These are phyloP conservation scores for Botryobasidium botryosum DNA, from an alignment of 768 basidiomycete species.

Conservation along the genomic window DNA sequence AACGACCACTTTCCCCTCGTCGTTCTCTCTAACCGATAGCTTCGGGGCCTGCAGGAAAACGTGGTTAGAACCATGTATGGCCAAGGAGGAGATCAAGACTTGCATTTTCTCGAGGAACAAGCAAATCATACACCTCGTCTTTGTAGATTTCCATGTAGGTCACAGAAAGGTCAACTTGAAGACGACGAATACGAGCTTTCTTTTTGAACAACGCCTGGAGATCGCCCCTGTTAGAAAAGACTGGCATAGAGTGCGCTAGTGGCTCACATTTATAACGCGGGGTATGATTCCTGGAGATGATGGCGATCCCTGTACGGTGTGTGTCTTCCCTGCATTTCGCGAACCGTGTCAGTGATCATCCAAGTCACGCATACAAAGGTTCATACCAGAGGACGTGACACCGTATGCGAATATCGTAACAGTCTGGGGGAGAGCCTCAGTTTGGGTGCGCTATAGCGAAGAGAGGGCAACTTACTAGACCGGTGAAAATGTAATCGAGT, in stretches of 20 bases:
- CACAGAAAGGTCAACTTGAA: conserved; percentile 37
- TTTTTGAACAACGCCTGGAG: no score
- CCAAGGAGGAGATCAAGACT: conserved; percentile 15
- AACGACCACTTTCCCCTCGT: conserved; percentile 35
- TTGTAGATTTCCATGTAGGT: conserved; percentile 88
- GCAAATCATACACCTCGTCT: conserved; percentile 77
- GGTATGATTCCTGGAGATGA: conserved; percentile 73
- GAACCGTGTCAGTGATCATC: no score
- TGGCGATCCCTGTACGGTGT: conserved; percentile 78
- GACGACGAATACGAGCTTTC: no score
- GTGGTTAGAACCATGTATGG: neutral
- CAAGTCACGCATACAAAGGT: no score
- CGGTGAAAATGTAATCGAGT: conserved; percentile 59
- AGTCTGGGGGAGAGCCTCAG: conserved; percentile 35
- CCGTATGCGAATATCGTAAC: conserved; percentile 84
- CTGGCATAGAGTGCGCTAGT: no score
- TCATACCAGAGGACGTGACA: no score
- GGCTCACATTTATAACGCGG: conserved; percentile 56
- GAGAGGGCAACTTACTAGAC: conserved; percentile 41
- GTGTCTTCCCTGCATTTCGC: conserved; percentile 85
- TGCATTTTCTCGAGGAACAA: conserved; percentile 54
- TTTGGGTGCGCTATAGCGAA: no score
- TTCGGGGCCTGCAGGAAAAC: conserved; percentile 28
- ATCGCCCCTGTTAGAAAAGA: no score
- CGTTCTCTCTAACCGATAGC: conserved; percentile 38